Conservation (phyloP, 257 asterid genomes). For the Ehretia macrophylla region DNA sequence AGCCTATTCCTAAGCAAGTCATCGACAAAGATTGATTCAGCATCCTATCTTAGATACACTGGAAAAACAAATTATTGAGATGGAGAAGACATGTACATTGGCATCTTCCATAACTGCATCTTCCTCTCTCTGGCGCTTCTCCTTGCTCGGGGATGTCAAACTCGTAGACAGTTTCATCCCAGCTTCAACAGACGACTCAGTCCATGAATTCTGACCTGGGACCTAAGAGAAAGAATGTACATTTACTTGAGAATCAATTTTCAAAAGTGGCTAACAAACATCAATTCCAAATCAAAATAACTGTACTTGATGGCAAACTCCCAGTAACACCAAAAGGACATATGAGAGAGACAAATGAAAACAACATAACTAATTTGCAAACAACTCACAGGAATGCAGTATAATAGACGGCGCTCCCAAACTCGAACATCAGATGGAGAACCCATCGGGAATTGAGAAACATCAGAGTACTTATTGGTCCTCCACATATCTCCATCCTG, state of each 20-base stretch:
- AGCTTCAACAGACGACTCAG: slow-evolving; percentile 39
- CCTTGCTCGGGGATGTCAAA: slow-evolving; percentile 42
- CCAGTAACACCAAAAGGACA: not conserved
- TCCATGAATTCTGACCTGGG: slow-evolving; percentile 86
- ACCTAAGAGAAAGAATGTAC: slow-evolving; percentile 40
- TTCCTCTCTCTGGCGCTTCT: slow-evolving; percentile 79
- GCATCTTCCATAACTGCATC: slow-evolving; percentile 41
- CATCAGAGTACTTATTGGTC: slow-evolving; percentile 78
- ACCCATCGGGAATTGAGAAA: slow-evolving; percentile 44
- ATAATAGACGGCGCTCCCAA: slow-evolving; percentile 87
- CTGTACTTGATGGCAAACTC: not conserved
- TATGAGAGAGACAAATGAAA: not conserved
- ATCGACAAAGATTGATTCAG: not conserved
- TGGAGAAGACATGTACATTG: slow-evolving; percentile 44
- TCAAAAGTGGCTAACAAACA: not conserved
- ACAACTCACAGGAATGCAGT: slow-evolving; percentile 74
- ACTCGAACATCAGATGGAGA: slow-evolving; percentile 51
- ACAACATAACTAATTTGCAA: not conserved
- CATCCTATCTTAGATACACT: not conserved
- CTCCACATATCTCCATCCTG: slow-evolving; percentile 82
- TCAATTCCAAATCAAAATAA: not conserved
- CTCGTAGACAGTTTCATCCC: slow-evolving; percentile 16
- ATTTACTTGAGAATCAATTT: not conserved
- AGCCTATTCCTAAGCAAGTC: not conserved
- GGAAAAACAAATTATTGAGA: not conserved